Evolutionary conservation across 176 grass and related monocot genomes (phyloP).

Genomic region (Bonia amplexicaulis): DNA sequence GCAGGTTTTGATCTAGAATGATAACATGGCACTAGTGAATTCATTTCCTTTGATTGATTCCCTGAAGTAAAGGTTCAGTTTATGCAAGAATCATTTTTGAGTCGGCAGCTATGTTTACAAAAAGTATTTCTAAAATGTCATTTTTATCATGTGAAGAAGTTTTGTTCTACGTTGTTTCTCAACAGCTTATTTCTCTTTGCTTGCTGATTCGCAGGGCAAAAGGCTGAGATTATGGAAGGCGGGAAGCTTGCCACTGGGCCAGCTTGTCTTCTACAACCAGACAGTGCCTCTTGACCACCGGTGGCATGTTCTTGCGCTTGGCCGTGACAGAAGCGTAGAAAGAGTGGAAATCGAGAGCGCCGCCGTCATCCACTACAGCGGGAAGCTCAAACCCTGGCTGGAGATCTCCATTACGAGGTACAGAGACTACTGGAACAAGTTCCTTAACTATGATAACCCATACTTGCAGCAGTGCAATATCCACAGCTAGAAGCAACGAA

Average conservation of each 20-base stretch:
- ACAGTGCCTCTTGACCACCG: slow-evolving; percentile 57
- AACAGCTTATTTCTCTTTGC: neutral
- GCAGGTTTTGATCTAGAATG: neutral
- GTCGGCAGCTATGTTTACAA: neutral
- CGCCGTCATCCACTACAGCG: slow-evolving; percentile 66
- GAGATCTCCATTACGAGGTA: slow-evolving; percentile 73
- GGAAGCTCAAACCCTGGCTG: slow-evolving; percentile 77
- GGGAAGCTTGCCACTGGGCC: slow-evolving; percentile 68
- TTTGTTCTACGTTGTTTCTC: neutral
- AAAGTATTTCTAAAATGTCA: neutral
- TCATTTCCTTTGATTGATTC: neutral
- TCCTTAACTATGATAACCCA: slow-evolving; percentile 54
- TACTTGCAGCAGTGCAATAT: slow-evolving; percentile 78
- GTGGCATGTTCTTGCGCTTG: slow-evolving; percentile 74
- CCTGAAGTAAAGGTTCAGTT: neutral
- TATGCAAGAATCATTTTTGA: neutral
- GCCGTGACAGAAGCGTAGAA: slow-evolving; percentile 24
- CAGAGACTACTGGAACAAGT: slow-evolving; percentile 62
- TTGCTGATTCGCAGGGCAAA: slow-evolving; percentile 53
- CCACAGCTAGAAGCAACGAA: slow-evolving; percentile 34
- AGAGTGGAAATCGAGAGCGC: slow-evolving; percentile 47
- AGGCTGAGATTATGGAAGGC: slow-evolving; percentile 52
- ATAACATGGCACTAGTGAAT: neutral
- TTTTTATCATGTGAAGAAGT: neutral
- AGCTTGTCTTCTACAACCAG: slow-evolving; percentile 73